Conservation (phyloP, 108 stramenopile species). For the Cyclotella sp. region DNA sequence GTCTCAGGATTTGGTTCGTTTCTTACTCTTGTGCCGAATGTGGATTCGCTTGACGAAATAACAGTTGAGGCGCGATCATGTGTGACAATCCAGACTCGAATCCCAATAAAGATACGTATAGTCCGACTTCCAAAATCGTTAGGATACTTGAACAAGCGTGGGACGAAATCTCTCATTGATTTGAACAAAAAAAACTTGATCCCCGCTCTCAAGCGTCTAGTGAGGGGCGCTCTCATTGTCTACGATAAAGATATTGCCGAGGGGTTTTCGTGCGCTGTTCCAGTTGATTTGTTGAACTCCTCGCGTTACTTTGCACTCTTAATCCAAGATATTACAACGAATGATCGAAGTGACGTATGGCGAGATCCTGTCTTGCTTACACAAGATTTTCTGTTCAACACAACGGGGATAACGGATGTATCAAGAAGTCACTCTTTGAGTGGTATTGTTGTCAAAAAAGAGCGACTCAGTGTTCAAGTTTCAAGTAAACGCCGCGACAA, state of each 20-base stretch:
- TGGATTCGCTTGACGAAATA: slow-evolving; percentile 32
- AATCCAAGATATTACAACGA: slow-evolving; percentile 37
- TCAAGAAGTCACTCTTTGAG: slow-evolving; percentile 42
- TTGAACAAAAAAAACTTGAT: slow-evolving; percentile 40
- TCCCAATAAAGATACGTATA: slow-evolving; percentile 43
- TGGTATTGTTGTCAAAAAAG: slow-evolving; percentile 41
- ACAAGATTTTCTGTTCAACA: slow-evolving; percentile 50
- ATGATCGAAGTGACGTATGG: slow-evolving; percentile 21
- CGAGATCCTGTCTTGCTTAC: slow-evolving; percentile 46
- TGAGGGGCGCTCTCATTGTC: slow-evolving; percentile 42
- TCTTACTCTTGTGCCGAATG: slow-evolving; percentile 46
- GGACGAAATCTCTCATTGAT: slow-evolving; percentile 35
- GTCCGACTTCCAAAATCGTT: slow-evolving; percentile 33
- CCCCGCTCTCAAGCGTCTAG: slow-evolving; percentile 28
- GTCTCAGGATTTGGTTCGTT: slow-evolving; percentile 43
- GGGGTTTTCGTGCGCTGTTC: slow-evolving; percentile 26
- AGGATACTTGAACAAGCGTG: slow-evolving; percentile 32
- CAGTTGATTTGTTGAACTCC: slow-evolving; percentile 36
- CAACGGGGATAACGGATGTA: slow-evolving; percentile 32
- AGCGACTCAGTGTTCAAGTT: slow-evolving; percentile 30
- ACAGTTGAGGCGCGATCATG: slow-evolving; percentile 30
- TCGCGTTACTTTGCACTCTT: slow-evolving; percentile 46
- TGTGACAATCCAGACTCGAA: slow-evolving; percentile 32
- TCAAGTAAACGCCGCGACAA: slow-evolving; percentile 13
- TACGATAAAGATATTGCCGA: slow-evolving; percentile 29